Conservation (phyloP, 495 filamentous ascomycete species). For the Penicillium paradoxum region DNA sequence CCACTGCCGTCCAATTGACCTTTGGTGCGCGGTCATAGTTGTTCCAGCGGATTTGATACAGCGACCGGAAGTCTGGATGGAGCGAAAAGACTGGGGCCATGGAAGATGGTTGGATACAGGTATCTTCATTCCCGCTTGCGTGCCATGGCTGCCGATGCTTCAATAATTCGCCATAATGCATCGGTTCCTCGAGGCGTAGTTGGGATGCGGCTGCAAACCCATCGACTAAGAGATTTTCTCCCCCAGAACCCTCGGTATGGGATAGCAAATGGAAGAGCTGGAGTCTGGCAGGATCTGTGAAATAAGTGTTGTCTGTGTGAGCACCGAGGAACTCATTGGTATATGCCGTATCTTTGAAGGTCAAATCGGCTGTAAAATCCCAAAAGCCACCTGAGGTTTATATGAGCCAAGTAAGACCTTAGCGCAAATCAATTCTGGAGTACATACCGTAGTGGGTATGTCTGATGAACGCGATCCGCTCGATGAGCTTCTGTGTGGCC, state of each 20-base stretch:
- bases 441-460: conserved; percentile 77
- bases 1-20: conserved; percentile 31
- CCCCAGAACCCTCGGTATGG: conserved; percentile 61
- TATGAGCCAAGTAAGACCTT: conserved; percentile 2
- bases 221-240: conserved; percentile 73
- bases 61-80: conserved; percentile 23
- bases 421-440: neutral
- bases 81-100: conserved; percentile 60
- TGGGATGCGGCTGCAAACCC: conserved; percentile 66
- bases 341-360: conserved; percentile 89
- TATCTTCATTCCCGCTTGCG: conserved; percentile 77
- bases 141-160: conserved; percentile 59
- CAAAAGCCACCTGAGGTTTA: conserved; percentile 74
- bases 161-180: conserved; percentile 50
- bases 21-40: conserved; percentile 72
- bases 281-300: conserved; percentile 81
- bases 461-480: conserved; percentile 77
- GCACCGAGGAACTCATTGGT: conserved; percentile 68
- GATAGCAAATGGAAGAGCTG: conserved; percentile 88
- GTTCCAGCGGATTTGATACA: conserved; percentile 83
- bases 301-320: conserved; percentile 94
- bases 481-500: conserved; percentile 63
- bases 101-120: conserved; percentile 64
- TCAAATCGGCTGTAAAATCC: conserved; percentile 85
- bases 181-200: conserved; percentile 43